A percentile compares a stretch with the other conserved stretches of the same genome.
These are phyloP conservation scores for Penstemon newberryi DNA, from an alignment of 257 asterid species.

Conservation along the genomic window DNA sequence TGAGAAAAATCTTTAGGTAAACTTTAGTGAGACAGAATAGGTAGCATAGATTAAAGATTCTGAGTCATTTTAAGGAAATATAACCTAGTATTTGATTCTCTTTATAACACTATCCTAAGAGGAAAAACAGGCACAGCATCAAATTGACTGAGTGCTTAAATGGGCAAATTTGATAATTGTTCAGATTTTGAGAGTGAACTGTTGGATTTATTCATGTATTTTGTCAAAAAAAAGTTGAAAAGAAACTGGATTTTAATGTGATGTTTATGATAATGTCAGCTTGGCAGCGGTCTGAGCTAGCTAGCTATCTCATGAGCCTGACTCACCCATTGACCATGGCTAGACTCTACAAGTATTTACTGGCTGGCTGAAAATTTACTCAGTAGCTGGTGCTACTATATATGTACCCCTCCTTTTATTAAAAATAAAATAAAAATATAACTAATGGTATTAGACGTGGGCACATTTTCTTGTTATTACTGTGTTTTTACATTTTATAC, in stretches of 20 bases:
- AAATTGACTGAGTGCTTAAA: slow-evolving; percentile 33
- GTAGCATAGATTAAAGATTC: neutral
- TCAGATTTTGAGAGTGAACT: slow-evolving; percentile 34
- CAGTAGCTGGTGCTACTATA: slow-evolving; percentile 30
- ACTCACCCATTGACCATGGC: slow-evolving; percentile 30
- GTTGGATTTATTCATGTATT: slow-evolving; percentile 17
- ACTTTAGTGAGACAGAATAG: slow-evolving; percentile 19
- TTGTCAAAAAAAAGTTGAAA: neutral
- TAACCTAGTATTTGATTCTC: slow-evolving; percentile 7
- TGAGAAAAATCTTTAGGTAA: slow-evolving; percentile 10
- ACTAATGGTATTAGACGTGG: slow-evolving; percentile 10
- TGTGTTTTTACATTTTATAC: neutral
- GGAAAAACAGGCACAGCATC: slow-evolving; percentile 20
- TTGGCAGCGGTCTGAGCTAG: slow-evolving; percentile 29
- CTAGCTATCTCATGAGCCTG: slow-evolving; percentile 16
- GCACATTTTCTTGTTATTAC: slow-evolving; percentile 14
- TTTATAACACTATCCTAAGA: slow-evolving; percentile 28
- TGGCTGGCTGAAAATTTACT: slow-evolving; percentile 16
- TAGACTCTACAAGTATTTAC: slow-evolving; percentile 29
- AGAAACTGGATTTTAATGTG: neutral
- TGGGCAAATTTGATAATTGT: slow-evolving; percentile 40
- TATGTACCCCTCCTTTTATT: slow-evolving; percentile 18
- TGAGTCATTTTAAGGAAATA: neutral
- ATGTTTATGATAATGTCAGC: slow-evolving; percentile 32
- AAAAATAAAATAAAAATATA: neutral